These are phyloP conservation scores for Aspergillus sp. DNA, from an alignment of 2,329 filamentous ascomycete genomes.

Conservation along the genomic window DNA sequence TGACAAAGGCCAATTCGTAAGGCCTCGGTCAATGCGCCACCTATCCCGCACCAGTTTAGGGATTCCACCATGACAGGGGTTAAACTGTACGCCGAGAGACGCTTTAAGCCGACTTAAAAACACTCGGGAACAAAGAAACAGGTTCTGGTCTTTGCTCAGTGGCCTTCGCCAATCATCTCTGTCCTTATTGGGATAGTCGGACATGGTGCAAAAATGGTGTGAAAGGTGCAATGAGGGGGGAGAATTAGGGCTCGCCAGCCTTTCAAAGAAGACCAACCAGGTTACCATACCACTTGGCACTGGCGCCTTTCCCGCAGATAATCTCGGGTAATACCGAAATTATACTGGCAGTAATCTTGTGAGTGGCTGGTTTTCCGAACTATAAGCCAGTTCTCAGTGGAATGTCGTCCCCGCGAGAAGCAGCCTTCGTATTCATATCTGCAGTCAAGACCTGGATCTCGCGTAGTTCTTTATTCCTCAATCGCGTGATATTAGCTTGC, in stretches of 20 bases:
- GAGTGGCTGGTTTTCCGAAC: neutral
- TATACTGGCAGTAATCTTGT: neutral
- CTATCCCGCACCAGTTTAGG: neutral
- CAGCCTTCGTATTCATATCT: neutral
- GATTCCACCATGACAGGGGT: neutral
- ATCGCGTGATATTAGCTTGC: neutral
- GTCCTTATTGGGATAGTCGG: neutral
- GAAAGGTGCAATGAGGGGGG: neutral
- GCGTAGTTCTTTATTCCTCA: neutral
- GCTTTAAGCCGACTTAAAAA: neutral
- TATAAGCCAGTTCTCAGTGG: neutral
- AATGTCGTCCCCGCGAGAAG: neutral
- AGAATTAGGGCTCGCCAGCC: neutral
- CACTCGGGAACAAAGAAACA: too few species aligned
- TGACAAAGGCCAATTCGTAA: neutral
- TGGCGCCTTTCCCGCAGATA: neutral
- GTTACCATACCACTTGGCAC: neutral
- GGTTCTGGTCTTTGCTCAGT: neutral
- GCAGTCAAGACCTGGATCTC: neutral
- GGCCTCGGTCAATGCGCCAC: neutral
- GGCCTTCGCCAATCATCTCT: neutral
- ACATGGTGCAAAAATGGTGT: neutral
- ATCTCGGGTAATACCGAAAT: neutral
- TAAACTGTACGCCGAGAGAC: too few species aligned
- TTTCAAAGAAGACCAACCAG: neutral